These are phyloP conservation scores for Colletotrichum truncatum DNA, from an alignment of 2,329 filamentous ascomycete genomes.

Conservation along the genomic window DNA sequence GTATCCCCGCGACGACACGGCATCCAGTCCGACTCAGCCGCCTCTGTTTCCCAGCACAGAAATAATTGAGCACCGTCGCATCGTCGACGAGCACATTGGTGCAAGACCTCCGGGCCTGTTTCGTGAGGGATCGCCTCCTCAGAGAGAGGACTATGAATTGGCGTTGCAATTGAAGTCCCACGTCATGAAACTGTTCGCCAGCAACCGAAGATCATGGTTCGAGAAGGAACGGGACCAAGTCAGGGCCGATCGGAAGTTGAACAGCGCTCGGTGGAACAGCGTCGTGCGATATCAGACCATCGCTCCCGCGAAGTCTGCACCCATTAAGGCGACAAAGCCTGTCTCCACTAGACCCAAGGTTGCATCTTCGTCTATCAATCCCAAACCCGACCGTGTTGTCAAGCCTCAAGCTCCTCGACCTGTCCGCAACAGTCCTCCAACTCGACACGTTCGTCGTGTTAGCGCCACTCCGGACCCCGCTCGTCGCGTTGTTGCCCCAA, in stretches of 20 bases:
- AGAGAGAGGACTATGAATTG: slow-evolving; percentile 62
- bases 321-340: slow-evolving; percentile 32
- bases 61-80: slow-evolving; percentile 50
- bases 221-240: slow-evolving; percentile 60
- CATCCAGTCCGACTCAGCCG: slow-evolving; percentile 52
- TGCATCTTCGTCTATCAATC: slow-evolving; percentile 31
- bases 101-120: slow-evolving; percentile 54
- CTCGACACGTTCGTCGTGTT: slow-evolving; percentile 42
- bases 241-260: slow-evolving; percentile 54
- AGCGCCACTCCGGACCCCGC: slow-evolving; percentile 60
- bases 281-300: slow-evolving; percentile 46
- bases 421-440: slow-evolving; percentile 41
- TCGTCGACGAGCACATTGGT: slow-evolving; percentile 61
- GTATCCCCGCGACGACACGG: slow-evolving; percentile 58
- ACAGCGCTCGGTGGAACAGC: slow-evolving; percentile 40
- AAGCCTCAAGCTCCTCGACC: slow-evolving; percentile 48
- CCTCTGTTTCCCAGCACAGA: slow-evolving; percentile 60
- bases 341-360: slow-evolving; percentile 21
- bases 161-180: slow-evolving; percentile 62
- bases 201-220: slow-evolving; percentile 58
- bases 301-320: slow-evolving; percentile 51
- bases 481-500: slow-evolving; percentile 66
- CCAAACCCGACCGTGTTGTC: slow-evolving; percentile 41
- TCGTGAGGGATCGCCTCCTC: slow-evolving; percentile 54
- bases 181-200: slow-evolving; percentile 55